Base-by-base conservation (phyloP, 139 green algal species). In the Volvox africanus region DNA sequence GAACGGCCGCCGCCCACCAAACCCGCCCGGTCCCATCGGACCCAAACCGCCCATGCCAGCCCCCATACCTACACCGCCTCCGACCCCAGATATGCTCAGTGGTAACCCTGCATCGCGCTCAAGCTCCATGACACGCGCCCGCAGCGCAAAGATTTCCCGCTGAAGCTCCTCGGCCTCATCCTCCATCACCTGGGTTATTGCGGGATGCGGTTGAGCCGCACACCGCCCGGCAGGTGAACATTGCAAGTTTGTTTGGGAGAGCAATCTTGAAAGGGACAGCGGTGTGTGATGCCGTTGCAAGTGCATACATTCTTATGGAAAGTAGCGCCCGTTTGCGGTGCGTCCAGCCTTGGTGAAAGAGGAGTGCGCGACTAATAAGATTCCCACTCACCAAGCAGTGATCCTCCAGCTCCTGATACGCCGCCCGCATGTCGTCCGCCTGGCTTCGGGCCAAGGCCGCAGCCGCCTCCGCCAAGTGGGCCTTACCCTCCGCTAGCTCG, bases 401-500 rank as follows among this genome's bases (percentile, higher is more conserved):
- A 68, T 95, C 94, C 76, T 95, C 93, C 85, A 95, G 90, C 78
- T 95, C 87, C 35, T 87, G 30, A 44, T 91, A 95, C 6, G 69
- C 76, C 35, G 36, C 30, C 61, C 62, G 61, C 35, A 91, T 36
- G 65, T 90, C 86, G 16, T 84, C 86, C 20, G 86, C 86, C 19
- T 84, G 73, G 30, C 30, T 68, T 19, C 75, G 73, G 17, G 86
- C 86, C 55, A 85, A 30, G 50, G 75, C 86, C 55, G 75, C 55
- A 9, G 73, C 73, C 73, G 75, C 86, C 73, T 90, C 86, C 44
- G 75, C 86, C 55, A 78, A 50, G n/a, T 90, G 86, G 67, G 86
- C 92, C 79, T 96, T 95, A 30, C 96, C 96, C 90, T 98, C 96
- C 28, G 95, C 90, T 36, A 96, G 73, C 92, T 97, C 95, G 0